phyloP scores from a whole-genome alignment of 106 monocot species.

The Dioscorea dumetorum region DNA sequence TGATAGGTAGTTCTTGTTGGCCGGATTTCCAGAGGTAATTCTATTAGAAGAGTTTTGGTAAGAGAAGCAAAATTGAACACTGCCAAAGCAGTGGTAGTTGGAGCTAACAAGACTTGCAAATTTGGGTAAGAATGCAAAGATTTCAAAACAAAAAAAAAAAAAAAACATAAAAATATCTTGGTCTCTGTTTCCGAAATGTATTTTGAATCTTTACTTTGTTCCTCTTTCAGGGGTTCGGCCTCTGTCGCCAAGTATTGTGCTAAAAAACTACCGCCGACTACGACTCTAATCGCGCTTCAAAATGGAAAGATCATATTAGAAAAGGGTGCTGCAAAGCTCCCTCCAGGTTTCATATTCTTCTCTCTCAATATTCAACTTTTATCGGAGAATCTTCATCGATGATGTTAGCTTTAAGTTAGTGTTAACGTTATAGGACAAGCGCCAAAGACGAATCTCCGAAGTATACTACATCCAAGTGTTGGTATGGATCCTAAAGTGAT shows the following conservation, averaged over 20 bases:
- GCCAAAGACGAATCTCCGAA: constrained; percentile 22
- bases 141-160: too few relatives aligned
- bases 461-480: constrained; percentile 45
- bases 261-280: constrained; percentile 57
- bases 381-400: too few relatives aligned
- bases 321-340: constrained; percentile 14
- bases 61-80: constrained; percentile 58
- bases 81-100: constrained; percentile 60
- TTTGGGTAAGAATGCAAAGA: constrained; percentile 46
- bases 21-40: constrained; percentile 52
- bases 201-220: not conserved
- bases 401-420: constrained; percentile 5
- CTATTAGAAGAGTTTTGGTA: constrained; percentile 52
- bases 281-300: constrained; percentile 51
- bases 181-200: not conserved
- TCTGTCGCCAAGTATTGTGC: constrained; percentile 72
- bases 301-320: constrained; percentile 54
- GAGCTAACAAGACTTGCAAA: constrained; percentile 39
- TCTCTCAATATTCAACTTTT: not conserved
- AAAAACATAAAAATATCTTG: too few relatives aligned
- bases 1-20: constrained; percentile 63
- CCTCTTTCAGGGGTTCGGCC: constrained; percentile 47
- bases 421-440: not conserved
- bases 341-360: constrained; percentile 23
- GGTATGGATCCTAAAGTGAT: constrained; percentile 29